Conservation (phyloP, 768 basidiomycete genomes). For the Gloeostereum incarnatum region DNA sequence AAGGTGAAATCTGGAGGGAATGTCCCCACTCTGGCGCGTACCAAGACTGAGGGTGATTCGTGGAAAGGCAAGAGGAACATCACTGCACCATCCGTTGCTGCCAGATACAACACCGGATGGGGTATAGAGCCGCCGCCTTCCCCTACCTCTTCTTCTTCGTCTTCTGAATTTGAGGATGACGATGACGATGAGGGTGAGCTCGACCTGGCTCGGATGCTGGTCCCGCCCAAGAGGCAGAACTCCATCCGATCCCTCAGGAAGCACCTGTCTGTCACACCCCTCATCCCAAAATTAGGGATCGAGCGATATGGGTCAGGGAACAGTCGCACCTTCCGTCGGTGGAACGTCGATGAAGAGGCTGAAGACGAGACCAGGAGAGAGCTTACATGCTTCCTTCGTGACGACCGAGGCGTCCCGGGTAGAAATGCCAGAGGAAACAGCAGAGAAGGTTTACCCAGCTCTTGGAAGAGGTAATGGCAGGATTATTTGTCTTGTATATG, state of each 20-base stretch:
- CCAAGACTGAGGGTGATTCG: conserved; percentile 43
- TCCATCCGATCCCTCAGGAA: conserved; percentile 65
- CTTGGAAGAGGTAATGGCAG: too few species aligned
- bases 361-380: too few species aligned
- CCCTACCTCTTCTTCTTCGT: conserved; percentile 4
- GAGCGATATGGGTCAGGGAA: conserved; percentile 2
- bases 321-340: neutral
- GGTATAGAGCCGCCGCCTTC: conserved; percentile 14
- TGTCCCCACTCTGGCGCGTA: conserved; percentile 56
- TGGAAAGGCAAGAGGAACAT: conserved; percentile 5
- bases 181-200: conserved; percentile 50
- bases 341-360: too few species aligned
- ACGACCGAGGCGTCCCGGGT: too few species aligned
- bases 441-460: too few species aligned
- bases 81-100: conserved; percentile 8
- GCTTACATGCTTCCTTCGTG: too few species aligned
- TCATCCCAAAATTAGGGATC: neutral
- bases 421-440: too few species aligned
- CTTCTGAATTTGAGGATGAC: conserved; percentile 24
- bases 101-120: conserved; percentile 22
- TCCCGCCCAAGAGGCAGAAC: conserved; percentile 63
- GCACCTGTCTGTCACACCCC: conserved; percentile 28
- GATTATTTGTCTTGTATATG: too few species aligned
- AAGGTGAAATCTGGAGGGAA: conserved; percentile 11
- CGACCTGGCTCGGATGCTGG: conserved; percentile 56